Evolutionary conservation across 75 land plant species (phyloP).

Genomic region (Pseudotsuga menziesii): DNA sequence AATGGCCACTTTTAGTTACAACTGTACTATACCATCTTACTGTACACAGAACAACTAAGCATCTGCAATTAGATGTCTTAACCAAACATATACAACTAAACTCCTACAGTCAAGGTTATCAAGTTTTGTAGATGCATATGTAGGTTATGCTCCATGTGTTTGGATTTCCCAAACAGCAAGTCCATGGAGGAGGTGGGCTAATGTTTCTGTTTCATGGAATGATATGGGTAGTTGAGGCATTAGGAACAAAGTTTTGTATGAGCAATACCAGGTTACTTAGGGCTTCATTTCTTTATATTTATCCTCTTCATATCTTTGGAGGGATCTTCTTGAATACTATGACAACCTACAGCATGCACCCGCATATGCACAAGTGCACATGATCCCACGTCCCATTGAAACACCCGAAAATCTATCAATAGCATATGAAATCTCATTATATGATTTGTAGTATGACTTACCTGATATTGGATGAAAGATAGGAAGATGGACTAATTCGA

Average conservation of each 20-base stretch:
- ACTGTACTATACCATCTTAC: not conserved
- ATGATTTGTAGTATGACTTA: not conserved
- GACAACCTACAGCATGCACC: not conserved
- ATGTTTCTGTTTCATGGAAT: not conserved
- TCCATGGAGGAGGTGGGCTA: not conserved
- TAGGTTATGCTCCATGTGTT: too few species aligned
- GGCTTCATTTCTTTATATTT: not conserved
- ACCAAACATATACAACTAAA: not conserved
- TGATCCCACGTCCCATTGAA: not conserved
- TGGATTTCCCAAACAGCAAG: not conserved
- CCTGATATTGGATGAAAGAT: slow-evolving; percentile 24
- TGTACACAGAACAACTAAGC: not conserved
- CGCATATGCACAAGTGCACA: not conserved
- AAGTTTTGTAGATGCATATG: too few species aligned
- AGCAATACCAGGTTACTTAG: not conserved
- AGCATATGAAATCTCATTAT: not conserved
- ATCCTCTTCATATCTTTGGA: not conserved
- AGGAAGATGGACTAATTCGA: slow-evolving; percentile 26
- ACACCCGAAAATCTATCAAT: not conserved
- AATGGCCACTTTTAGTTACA: not conserved
- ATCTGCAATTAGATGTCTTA: not conserved
- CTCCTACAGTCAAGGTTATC: too few species aligned
- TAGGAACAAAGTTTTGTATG: not conserved
- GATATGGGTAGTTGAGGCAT: not conserved
- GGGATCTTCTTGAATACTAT: not conserved